These are phyloP conservation scores for Candida pseudoglaebosa DNA, from an alignment of 805 yeast genomes.

Conservation along the genomic window DNA sequence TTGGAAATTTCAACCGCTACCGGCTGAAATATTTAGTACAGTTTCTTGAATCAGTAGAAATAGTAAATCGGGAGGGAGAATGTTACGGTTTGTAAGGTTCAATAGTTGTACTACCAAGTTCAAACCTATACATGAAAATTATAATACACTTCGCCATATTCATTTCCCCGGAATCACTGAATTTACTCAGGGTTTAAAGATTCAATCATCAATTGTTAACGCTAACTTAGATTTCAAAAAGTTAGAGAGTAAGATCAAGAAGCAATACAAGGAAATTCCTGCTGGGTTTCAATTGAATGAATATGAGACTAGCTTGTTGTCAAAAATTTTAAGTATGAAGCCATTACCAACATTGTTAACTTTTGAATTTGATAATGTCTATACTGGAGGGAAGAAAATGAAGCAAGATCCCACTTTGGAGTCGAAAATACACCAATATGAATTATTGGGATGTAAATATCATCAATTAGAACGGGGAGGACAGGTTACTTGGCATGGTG, in stretches of 20 bases:
- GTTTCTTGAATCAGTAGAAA: too few relatives aligned
- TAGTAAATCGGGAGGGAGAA: too few relatives aligned
- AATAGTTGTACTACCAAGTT: slow-evolving; percentile 21
- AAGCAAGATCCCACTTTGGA: slow-evolving; percentile 42
- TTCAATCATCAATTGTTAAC: slow-evolving; percentile 54
- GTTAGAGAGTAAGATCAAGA: slow-evolving; percentile 45
- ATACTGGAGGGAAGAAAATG: slow-evolving; percentile 89
- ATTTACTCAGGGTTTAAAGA: slow-evolving; percentile 45
- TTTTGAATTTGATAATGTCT: slow-evolving; percentile 81
- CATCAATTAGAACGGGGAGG: slow-evolving; percentile 91
- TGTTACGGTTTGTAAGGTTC: slow-evolving; percentile 9
- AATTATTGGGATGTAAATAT: slow-evolving; percentile 49
- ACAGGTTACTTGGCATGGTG: slow-evolving; percentile 93
- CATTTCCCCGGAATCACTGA: slow-evolving; percentile 40
- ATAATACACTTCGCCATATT: slow-evolving; percentile 34
- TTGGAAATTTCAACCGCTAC: too few relatives aligned
- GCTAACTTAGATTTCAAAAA: slow-evolving; percentile 57
- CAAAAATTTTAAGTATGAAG: slow-evolving; percentile 34
- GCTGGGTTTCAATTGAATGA: slow-evolving; percentile 36
- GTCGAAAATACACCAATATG: slow-evolving; percentile 22
- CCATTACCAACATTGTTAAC: slow-evolving; percentile 71
- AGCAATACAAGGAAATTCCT: slow-evolving; percentile 34
- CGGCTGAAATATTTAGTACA: too few relatives aligned
- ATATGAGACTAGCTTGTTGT: slow-evolving; percentile 43
- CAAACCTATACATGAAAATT: slow-evolving; percentile 28